Conservation (phyloP, 2,329 filamentous ascomycete genomes). For the Paecilomyces dactylethromorphus region DNA sequence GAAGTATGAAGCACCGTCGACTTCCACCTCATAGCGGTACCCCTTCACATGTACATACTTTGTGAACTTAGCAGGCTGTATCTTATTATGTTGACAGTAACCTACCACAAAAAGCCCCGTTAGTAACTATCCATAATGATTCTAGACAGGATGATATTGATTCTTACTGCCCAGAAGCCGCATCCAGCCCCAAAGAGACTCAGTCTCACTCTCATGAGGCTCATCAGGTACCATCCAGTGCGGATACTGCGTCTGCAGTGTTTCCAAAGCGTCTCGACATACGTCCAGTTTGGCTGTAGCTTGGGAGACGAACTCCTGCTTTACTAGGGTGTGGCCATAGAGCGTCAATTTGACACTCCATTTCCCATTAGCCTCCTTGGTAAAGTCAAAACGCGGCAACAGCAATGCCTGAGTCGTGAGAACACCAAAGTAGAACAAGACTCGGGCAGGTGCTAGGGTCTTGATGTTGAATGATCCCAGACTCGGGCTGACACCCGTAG, state of each 20-base stretch:
- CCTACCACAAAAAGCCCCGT: conserved; percentile 9
- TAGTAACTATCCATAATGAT: conserved; percentile 3
- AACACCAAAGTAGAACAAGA: conserved; percentile 27
- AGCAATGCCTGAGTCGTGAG: conserved; percentile 18
- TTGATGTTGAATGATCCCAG: conserved; percentile 7
- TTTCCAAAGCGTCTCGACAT: conserved; percentile 20
- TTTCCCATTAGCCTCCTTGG: conserved; percentile 7
- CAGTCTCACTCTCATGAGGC: conserved; percentile 11
- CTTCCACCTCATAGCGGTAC: conserved; percentile 20
- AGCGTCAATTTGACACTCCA: conserved; percentile 23
- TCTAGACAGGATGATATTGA: background rate
- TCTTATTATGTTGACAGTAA: conserved; percentile 14
- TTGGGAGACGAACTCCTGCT: conserved; percentile 6
- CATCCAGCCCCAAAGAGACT: conserved; percentile 21
- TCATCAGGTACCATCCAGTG: conserved; percentile 21
- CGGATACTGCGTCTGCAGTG: conserved; percentile 15
- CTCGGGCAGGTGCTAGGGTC: conserved; percentile 9
- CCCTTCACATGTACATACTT: conserved; percentile 14
- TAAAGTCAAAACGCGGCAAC: conserved; percentile 18
- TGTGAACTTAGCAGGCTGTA: conserved; percentile 14
- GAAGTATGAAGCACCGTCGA: conserved; percentile 14
- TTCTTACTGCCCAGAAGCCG: conserved; percentile 20
- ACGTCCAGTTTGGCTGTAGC: conserved; percentile 15
- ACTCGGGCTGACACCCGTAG: background rate
- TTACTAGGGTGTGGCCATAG: conserved; percentile 20